These are phyloP conservation scores for Cutaneotrichosporon sp. DNA, from an alignment of 1,284 basidiomycete genomes.

Conservation along the genomic window DNA sequence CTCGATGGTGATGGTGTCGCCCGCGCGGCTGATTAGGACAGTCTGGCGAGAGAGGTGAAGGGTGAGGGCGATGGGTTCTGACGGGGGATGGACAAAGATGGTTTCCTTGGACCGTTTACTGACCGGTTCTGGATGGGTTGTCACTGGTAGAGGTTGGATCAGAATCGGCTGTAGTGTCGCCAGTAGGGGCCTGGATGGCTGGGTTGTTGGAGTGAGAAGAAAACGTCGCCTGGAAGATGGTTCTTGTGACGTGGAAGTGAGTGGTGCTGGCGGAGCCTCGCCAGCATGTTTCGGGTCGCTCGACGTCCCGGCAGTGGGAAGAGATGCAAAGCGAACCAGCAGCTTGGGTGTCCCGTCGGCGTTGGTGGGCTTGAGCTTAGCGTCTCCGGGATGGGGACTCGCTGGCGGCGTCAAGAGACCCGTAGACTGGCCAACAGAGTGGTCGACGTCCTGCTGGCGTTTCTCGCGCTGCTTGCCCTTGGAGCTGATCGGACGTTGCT, in stretches of 20 bases:
- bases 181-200: background rate
- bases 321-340: background rate
- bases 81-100: constrained; percentile 15
- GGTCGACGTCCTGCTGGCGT: background rate
- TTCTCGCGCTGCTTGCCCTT: no score
- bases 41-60: background rate
- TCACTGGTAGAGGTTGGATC: constrained; percentile 25
- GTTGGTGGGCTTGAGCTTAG: background rate
- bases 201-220: background rate
- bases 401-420: constrained; percentile 8
- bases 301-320: no score
- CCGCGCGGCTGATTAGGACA: background rate
- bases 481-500: no score
- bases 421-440: background rate
- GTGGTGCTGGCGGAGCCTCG: background rate
- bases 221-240: no score
- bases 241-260: background rate
- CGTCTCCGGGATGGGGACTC: background rate
- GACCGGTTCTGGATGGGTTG: constrained; percentile 9
- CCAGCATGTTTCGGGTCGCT: no score
- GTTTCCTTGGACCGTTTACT: constrained; percentile 5
- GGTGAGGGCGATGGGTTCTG: constrained; percentile 3
- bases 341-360: background rate
- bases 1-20: background rate
- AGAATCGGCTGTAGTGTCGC: constrained; percentile 6